Base-by-base conservation (phyloP, 2,329 filamentous ascomycete species). In the Dactylella cylindrospora region DNA sequence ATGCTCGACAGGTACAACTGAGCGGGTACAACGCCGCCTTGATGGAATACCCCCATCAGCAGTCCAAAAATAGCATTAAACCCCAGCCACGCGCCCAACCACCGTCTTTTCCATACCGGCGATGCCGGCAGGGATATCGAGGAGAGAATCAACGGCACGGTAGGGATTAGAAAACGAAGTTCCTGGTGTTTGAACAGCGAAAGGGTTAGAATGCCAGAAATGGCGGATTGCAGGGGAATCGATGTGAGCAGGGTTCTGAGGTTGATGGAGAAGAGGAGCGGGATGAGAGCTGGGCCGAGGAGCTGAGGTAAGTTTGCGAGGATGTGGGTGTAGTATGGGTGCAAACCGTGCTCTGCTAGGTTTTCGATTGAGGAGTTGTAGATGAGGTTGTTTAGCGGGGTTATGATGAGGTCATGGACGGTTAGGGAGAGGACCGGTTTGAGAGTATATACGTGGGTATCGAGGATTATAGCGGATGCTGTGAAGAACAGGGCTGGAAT, bases 401-500 rank as follows among this genome's bases (percentile, higher is more conserved):
- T 79, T 50, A 80, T 72, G 47, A 79, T 70, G 3, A 76, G 73
- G 28, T 64, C 28, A 15, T 32, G 13, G 22, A 52, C 19, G 3
- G 9, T 32, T 7, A 64, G 9, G 8, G 26, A 35, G 17, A 19
- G 12, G 20, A 57, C 25, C 10, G 59, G 59, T 3, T 39, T 20
- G 28, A 54, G 49, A 13, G 57, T 64, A 38, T 64, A 64, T 7
- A 64, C 45, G 32, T 57, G 50, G n/a, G 59, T 64, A 26, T 64
- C 59, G 15, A 64, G 40, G 26, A 51, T 25, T 5, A 57, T 71
- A 25, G 82, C 87, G 64, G 85, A 84, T 50, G 81, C 69, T 50
- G 82, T 71, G 68, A 93, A 78, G 54, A 82, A 79, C 65, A 82
- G 70, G 41, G 95, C 75, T 49, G 82, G 64, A 15, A 67, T 26